Conservation (phyloP, 257 asterid species). For the Plectranthus barbatus region DNA sequence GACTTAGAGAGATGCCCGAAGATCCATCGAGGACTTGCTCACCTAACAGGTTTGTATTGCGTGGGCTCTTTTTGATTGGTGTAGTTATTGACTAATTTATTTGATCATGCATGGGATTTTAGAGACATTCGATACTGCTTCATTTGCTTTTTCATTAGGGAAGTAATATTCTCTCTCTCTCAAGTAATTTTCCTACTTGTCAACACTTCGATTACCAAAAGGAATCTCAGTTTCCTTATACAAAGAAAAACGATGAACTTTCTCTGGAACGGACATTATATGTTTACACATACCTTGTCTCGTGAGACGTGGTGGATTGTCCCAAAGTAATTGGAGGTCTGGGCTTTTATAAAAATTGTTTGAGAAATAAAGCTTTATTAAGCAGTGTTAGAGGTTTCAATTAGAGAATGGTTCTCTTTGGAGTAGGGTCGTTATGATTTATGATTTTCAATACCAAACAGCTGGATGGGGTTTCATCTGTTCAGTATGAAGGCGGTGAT, state of each 20-base stretch:
- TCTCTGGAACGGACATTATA: not conserved
- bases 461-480: not conserved
- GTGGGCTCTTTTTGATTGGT: not conserved
- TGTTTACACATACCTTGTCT: not conserved
- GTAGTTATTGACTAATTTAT: conserved; percentile 5
- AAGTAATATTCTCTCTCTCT: not conserved
- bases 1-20: conserved; percentile 95
- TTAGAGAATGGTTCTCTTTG: not conserved
- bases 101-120: not conserved
- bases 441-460: too few relatives aligned
- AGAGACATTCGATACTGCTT: not conserved
- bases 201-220: not conserved
- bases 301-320: not conserved
- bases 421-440: not conserved
- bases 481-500: not conserved
- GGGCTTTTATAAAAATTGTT: not conserved
- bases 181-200: not conserved
- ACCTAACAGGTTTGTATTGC: conserved; percentile 52
- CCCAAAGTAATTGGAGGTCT: not conserved
- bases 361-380: not conserved
- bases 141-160: too few relatives aligned
- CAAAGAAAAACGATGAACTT: not conserved
- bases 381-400: not conserved
- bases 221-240: not conserved
- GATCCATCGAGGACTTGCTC: conserved; percentile 79